Base-by-base conservation (phyloP, 805 yeast species). In the Crinitomyces ghanaensis region DNA sequence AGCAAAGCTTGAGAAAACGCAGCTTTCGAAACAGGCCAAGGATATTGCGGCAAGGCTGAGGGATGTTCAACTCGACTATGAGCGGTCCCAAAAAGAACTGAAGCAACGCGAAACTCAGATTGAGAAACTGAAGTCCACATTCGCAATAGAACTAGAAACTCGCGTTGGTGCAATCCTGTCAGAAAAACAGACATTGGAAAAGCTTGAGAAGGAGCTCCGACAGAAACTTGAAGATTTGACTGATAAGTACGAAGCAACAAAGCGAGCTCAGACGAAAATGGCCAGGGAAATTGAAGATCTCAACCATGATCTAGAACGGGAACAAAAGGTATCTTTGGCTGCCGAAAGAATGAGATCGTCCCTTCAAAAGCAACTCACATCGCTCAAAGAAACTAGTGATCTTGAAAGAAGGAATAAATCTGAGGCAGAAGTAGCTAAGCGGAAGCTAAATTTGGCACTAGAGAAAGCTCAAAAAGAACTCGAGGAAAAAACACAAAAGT, bases 181-280 rank as follows among this genome's bases (percentile, higher is more conserved):
- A 26, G 75, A 70, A 4, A 66, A 60, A 39, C 67, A 60, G 38
- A 51, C 54, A 30, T 57, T 60, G 41, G 67, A 63, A 26, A 56
- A 54, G 19, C 66, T 61, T 19, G 44, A 45, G 18, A 37, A 41
- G 20, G 36, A 42, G 21, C 38, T 48, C 4, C 30, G 36, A 24
- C 28, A 32, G 5, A 44, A 48, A 28, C 36, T 51, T 16, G 44
- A 54, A 6, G 39, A 35, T 12, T 36, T 45, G 11, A 34, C 35
- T 13, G 34, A 29, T 2, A 23, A 39, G 32, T 36, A 42, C 15
- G 34, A 36, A 12, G 31, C 43, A 1, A 26, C 37, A 6, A 30
- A 40, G 30, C 31, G 36, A 26, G 43, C 42, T 20, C 41, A 36
- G 19, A 37, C 37, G 16, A 44, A 40, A 19, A 23, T 50, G 38